Evolutionary conservation across 176 grass and related monocot species (phyloP), one percentile per base, ranked within the genome.

Genomic region (Neostapfia colusana): DNA sequence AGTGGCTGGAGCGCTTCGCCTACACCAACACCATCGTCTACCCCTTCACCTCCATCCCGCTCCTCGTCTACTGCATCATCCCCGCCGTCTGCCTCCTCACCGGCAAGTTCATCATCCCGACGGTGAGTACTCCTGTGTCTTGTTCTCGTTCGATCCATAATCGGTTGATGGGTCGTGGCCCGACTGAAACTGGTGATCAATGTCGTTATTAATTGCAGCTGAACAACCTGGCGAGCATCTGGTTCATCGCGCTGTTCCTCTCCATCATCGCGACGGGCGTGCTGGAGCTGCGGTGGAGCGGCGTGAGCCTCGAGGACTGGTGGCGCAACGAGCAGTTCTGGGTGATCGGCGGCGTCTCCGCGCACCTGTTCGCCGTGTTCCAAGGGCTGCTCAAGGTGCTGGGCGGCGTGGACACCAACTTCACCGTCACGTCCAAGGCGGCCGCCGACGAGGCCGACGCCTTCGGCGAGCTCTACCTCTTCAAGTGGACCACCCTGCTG

Each of bases 11-110:
- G 77, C 76, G 95, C 55, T 88, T 98, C 46, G 95, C 95, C 43
- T 98, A 98, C 85, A 92, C 84, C 23, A 98, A 98, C 87, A 98
- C 95, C 80, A 98, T 98, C 73, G 91, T 98, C 9, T 94, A 98
- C 43, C 95, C 95, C 17, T 92, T 98, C 83, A 94, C 95, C 64
- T 98, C 95, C 69, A 91, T 98, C 20, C 95, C 95, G 10, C 85
- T 94, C 25, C 39, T 98, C 14, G 89, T 85, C 61, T 98, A 98
- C 72, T 98, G 95, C 69, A 98, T 87, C 64, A 92, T 98, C 70
- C 95, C 91, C 4, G 91, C 91, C 4, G 69, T 98, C 21, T 92
- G 95, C 80, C 95, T 92, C 25, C 95, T 98, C 69, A 98, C 95
- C 34, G 91, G 87, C 51, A 98, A 94, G 57, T 94, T 98, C 82